Conservation (phyloP, 2,329 filamentous ascomycete genomes). For the Elsinoe fawcettii region DNA sequence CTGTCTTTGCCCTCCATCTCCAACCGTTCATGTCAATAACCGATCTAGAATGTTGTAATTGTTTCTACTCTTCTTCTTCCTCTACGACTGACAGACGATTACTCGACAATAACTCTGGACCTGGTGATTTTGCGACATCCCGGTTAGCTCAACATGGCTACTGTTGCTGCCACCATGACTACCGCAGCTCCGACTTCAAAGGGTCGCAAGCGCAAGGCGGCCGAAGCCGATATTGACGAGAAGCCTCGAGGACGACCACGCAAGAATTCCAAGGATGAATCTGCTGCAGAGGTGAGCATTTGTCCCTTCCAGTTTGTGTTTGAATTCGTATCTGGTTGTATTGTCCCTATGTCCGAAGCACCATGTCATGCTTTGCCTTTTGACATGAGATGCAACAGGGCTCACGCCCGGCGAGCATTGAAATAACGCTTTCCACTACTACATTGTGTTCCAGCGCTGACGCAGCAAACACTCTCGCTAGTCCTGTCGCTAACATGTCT, state of each 20-base stretch:
- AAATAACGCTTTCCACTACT: too few relatives aligned
- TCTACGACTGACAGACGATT: neutral
- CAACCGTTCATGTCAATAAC: constrained; percentile 3
- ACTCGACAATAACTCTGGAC: neutral
- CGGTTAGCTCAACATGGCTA: neutral
- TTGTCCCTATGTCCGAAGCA: neutral
- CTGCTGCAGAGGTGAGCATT: constrained; percentile 58
- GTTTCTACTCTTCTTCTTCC: neutral
- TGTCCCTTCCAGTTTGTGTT: constrained; percentile 6
- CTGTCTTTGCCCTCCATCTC: neutral
- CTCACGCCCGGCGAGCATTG: too few relatives aligned
- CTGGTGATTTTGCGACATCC: neutral
- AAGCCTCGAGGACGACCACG: constrained; percentile 64
- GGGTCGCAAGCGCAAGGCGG: constrained; percentile 14
- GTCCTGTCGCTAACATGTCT: constrained; percentile 1
- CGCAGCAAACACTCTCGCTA: neutral
- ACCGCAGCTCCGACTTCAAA: neutral
- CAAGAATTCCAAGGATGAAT: constrained; percentile 69
- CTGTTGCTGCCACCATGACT: constrained; percentile 14
- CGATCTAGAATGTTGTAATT: constrained; percentile 12
- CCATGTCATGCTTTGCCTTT: neutral
- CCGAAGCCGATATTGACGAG: constrained; percentile 26
- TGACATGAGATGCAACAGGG: neutral
- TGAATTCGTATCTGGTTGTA: neutral
- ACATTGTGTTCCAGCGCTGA: neutral